phyloP scores from a whole-genome alignment of 2,329 filamentous ascomycete species.

The Pyrenophora teres region DNA sequence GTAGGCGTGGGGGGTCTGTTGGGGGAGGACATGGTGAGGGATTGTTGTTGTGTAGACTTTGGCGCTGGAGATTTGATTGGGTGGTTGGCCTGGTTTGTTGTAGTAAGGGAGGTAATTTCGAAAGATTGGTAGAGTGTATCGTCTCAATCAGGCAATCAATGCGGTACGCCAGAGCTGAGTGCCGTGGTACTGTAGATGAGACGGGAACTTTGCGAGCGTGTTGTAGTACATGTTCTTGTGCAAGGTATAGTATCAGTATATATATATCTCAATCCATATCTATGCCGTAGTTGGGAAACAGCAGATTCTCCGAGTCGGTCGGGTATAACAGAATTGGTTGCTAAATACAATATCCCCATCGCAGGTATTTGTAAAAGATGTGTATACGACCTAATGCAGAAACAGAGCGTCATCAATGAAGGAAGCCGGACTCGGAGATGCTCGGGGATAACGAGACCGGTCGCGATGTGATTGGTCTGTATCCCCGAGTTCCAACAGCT shows the following conservation, averaged over 20 bases:
- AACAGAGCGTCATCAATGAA: constrained; percentile 10
- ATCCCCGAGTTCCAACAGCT: background rate
- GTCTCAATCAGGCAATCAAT: no score
- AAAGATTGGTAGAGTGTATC: no score
- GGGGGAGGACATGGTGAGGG: background rate
- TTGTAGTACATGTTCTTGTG: no score
- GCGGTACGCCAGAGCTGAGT: no score
- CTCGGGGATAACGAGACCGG: constrained; percentile 9
- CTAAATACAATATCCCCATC: background rate
- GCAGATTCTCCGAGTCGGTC: background rate
- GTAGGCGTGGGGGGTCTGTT: background rate
- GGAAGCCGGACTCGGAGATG: constrained; percentile 17
- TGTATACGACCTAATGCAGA: background rate
- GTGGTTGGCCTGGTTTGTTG: no score
- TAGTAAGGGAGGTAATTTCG: no score
- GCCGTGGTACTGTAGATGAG: no score
- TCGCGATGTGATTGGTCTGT: background rate
- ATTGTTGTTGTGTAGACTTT: background rate
- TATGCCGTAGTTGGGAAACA: no score
- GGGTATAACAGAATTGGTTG: background rate
- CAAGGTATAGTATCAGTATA: no score
- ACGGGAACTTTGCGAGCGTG: no score
- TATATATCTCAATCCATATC: no score
- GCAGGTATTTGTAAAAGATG: background rate
- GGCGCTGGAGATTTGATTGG: no score